Evolutionary conservation across 2,329 filamentous ascomycete species (phyloP), one percentile per base, ranked within the genome.

Genomic region (Cladosporium colombiae): DNA sequence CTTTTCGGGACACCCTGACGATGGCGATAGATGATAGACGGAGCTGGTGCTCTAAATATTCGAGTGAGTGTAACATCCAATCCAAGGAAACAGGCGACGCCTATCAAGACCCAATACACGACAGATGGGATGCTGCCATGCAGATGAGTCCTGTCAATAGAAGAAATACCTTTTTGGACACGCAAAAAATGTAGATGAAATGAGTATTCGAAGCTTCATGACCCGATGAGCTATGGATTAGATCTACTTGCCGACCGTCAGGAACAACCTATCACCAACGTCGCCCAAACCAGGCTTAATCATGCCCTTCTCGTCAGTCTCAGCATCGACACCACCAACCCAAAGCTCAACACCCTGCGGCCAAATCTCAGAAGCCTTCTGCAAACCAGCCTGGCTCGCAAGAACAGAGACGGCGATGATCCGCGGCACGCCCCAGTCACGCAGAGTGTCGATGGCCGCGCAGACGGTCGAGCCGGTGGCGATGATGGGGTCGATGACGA

Each of bases 401-500:
- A 97, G 77, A 29, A 98, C 86, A 53, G 87, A 86, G 31, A 96
- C 80, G 49, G 97, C 86, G 50, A 97, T 80, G 64, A 98, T 88
- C 67, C 86, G 85, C 80, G 89, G 85, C n/a, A 93, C 92, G 31
- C 94, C 94, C 93, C 94, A 98, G 75, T 98, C 93, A 63, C 85
- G 86, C 66, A 98, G 82, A 0, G 92, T 93, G 75, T 95, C 91
- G 74, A 98, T 96, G 5, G 94, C 94, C 0, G 94, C 94, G 33
- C 88, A 89, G 66, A 91, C 91, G 2, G 94, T 98, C 1, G 92
- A 92, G 44, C 94, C 94, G 0, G 95, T 98, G 1, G 94, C 95
- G 75, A 98, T 96, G 71, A 98, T 87, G 3, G 94, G 95, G 76
- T 98, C 94, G 57, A 97, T 86, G 64, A 97, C 82, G 75, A 97